Evolutionary conservation across 2,329 filamentous ascomycete species (phyloP), one percentile per base, ranked within the genome.

Genomic region (Fusarium goolgardi): DNA sequence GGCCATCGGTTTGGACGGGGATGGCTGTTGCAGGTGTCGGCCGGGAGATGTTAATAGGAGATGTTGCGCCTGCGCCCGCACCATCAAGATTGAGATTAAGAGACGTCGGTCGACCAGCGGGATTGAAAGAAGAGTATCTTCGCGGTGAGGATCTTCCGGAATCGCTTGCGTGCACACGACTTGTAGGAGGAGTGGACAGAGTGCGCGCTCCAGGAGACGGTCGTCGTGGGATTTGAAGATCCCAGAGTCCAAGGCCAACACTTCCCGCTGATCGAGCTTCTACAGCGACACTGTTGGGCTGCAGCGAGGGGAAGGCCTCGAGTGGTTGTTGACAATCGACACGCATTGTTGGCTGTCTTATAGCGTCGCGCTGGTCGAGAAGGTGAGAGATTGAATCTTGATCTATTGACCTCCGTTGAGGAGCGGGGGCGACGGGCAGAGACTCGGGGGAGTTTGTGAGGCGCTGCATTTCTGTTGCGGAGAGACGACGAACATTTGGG

Each of bases 401-500:
- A 76, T 83, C 66, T 76, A 82, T 65, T 73, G 74, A 64, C 76
- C 77, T 67, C 72, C 79, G 64, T 76, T 78, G 65, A 53, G 75
- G 75, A 70, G 79, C 76, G 66, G 78, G 75, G 2, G 84, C 84
- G 1, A 89, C 76, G 15, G 88, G 87, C 3, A 90, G 77, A 1
- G 87, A 89, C 29, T 87, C 85, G 8, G 86, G 86, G 2, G 84
- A 82, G 29, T 82, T 83, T 16, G 85, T 83, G 60, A 90, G 77
- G 61, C 86, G 84, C 54, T 87, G 83, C 73, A 90, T 88, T 71
- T 88, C 85, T 37, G 81, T 84, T 10, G 85, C 85, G 0, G 87
- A 88, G 27, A 90, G 79, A 37, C 85, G 83, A 55, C 85, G 82
- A 46, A 88, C 77, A 47, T 78, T 83, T 41, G 78, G 75, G 64